These are phyloP conservation scores for Penicillium concentricum DNA, from an alignment of 2,329 filamentous ascomycete genomes.

Conservation along the genomic window DNA sequence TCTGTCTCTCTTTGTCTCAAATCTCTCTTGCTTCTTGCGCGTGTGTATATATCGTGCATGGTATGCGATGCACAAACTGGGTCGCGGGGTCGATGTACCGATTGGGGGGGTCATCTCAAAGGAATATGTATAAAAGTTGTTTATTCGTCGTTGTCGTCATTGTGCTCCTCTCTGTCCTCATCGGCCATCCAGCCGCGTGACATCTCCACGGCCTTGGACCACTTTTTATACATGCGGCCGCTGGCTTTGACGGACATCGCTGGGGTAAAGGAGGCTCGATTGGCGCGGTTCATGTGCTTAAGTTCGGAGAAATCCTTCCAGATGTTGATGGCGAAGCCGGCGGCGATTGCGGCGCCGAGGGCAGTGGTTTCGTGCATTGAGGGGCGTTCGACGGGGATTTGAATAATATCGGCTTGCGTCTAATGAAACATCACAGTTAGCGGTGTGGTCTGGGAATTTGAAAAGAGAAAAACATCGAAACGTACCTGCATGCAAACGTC, in stretches of 20 bases:
- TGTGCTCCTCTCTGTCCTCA: slow-evolving; percentile 26
- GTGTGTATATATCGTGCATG: neutral
- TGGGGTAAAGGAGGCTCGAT: slow-evolving; percentile 69
- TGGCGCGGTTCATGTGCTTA: slow-evolving; percentile 68
- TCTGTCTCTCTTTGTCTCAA: neutral
- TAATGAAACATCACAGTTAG: neutral
- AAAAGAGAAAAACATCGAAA: neutral
- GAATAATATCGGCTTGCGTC: slow-evolving; percentile 81
- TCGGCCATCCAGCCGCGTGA: slow-evolving; percentile 64
- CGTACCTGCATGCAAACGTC: slow-evolving; percentile 79
- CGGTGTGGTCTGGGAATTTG: slow-evolving; percentile 49
- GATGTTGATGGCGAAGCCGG: slow-evolving; percentile 75
- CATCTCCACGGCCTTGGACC: slow-evolving; percentile 78
- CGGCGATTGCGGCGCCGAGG: slow-evolving; percentile 83
- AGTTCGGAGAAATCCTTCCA: slow-evolving; percentile 76
- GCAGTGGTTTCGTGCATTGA: slow-evolving; percentile 89
- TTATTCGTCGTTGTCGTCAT: slow-evolving; percentile 25
- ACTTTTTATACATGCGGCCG: slow-evolving; percentile 64
- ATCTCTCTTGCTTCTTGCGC: neutral
- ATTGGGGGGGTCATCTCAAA: neutral
- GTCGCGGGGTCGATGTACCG: neutral
- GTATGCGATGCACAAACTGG: neutral
- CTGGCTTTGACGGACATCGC: slow-evolving; percentile 60
- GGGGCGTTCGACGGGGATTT: slow-evolving; percentile 79
- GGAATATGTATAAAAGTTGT: slow-evolving; percentile 11